Evolutionary conservation across 163 green algal genomes (phyloP).

Genomic region (Chlamydomonas reinhardtii): DNA sequence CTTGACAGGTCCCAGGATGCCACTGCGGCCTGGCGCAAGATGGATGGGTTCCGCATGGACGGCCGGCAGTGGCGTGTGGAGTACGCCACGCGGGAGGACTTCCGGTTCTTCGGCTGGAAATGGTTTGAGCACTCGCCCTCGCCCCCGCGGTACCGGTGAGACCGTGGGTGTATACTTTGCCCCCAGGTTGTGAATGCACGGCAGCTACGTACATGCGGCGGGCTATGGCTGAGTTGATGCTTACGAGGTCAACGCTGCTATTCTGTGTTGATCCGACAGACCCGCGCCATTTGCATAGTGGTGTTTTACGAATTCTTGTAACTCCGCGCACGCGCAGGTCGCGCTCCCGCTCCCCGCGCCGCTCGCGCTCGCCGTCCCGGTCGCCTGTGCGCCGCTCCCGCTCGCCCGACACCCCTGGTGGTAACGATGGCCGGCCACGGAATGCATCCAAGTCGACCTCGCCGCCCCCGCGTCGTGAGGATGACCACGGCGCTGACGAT

Average conservation of each 20-base stretch:
- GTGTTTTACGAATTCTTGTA: no score
- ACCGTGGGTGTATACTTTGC: no score
- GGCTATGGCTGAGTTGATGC: no score
- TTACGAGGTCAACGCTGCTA: no score
- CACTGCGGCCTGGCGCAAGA: slow-evolving; percentile 39
- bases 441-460: slow-evolving; percentile 11
- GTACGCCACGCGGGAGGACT: slow-evolving; percentile 58
- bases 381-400: slow-evolving; percentile 17
- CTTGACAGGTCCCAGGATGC: no score
- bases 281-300: no score
- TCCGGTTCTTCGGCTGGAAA: slow-evolving; percentile 64
- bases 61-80: slow-evolving; percentile 68
- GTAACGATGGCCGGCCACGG: slow-evolving; percentile 20
- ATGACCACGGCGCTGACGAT: not conserved
- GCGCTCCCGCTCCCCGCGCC: slow-evolving; percentile 6
- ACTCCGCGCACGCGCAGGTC: not conserved
- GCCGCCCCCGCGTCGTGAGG: slow-evolving; percentile 2
- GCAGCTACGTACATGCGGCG: no score
- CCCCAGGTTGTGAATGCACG: no score
- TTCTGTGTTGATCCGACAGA: no score
- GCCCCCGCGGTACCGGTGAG: not conserved
- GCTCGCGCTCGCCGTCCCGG: slow-evolving; percentile 7
- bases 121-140: slow-evolving; percentile 58
- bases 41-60: slow-evolving; percentile 65
- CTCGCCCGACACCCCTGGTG: slow-evolving; percentile 22